A percentile compares a stretch with the other conserved stretches of the same genome.
phyloP scores from a whole-genome alignment of 1,139 yeast species.

The Geotrichum citri-aurantii region DNA sequence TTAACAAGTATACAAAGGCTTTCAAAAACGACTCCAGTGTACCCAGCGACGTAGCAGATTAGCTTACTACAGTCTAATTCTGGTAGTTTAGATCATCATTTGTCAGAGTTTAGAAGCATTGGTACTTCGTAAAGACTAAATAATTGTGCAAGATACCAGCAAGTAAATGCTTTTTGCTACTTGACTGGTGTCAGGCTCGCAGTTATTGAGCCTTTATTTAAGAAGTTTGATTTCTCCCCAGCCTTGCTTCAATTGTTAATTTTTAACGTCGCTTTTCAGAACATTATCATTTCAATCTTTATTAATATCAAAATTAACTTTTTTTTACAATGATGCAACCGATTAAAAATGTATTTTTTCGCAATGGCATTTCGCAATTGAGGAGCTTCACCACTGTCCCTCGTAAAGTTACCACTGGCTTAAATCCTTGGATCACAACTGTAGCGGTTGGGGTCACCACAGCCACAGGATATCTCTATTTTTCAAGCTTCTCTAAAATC shows the following conservation, averaged over 20 bases:
- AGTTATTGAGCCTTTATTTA: not conserved
- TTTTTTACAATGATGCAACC: not conserved
- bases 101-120: not conserved
- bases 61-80: too few relatives aligned
- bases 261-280: not conserved
- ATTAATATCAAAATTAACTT: not conserved
- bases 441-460: constrained; percentile 6
- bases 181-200: not conserved
- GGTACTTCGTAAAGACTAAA: not conserved
- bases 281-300: too few relatives aligned
- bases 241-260: not conserved
- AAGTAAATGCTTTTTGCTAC: not conserved
- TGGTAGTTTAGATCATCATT: too few relatives aligned
- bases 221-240: not conserved
- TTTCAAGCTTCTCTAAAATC: constrained; percentile 1
- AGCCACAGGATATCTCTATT: constrained; percentile 6
- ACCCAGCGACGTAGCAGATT: not conserved
- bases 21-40: not conserved
- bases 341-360: not conserved
- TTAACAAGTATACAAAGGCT: not conserved
- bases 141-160: not conserved
- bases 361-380: not conserved
- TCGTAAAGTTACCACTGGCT: not conserved
- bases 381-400: not conserved
- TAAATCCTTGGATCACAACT: not conserved